These are phyloP conservation scores for Suillus bovinus DNA, from an alignment of 768 basidiomycete species.

Conservation along the genomic window DNA sequence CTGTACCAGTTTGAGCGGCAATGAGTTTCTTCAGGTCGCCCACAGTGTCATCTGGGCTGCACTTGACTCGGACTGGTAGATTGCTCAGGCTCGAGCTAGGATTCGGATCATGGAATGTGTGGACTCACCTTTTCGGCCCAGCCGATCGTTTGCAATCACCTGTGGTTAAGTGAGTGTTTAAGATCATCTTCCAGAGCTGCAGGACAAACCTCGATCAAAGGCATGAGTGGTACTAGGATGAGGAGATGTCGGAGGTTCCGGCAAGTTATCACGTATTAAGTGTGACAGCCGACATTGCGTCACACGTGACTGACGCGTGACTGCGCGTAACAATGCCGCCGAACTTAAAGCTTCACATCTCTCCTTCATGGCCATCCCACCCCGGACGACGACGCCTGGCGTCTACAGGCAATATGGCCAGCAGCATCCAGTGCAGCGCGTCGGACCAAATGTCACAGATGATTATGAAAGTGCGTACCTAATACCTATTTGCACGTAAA, in stretches of 20 bases:
- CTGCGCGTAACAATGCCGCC: conserved; percentile 17
- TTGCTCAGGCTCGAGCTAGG: conserved; percentile 14
- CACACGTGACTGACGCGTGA: conserved; percentile 27
- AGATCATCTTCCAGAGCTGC: neutral
- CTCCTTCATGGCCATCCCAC: conserved; percentile 31
- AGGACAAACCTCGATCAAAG: conserved; percentile 52
- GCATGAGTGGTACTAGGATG: conserved; percentile 35
- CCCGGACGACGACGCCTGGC: conserved; percentile 22
- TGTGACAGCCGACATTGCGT: conserved; percentile 7
- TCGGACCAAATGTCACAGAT: conserved; percentile 55
- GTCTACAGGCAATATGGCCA: conserved; percentile 29
- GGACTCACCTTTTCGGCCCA: conserved; percentile 83
- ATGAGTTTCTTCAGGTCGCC: conserved; percentile 98
- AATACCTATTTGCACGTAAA: conserved; percentile 20
- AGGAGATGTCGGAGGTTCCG: neutral
- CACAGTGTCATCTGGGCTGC: conserved; percentile 93
- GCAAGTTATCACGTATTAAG: neutral
- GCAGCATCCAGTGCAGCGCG: conserved; percentile 19
- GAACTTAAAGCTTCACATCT: conserved; percentile 5
- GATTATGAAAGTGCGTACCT: conserved; percentile 70
- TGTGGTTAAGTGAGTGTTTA: conserved; percentile 33
- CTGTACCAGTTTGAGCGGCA: conserved; percentile 93
- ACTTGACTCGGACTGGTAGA: conserved; percentile 87
- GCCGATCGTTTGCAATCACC: conserved; percentile 95
- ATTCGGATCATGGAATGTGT: neutral